Percentiles rank a stretch among this genome's conserved stretches.
Evolutionary conservation across 1,139 yeast genomes (phyloP).

Genomic region (Cylindricascospora bacillispora): DNA sequence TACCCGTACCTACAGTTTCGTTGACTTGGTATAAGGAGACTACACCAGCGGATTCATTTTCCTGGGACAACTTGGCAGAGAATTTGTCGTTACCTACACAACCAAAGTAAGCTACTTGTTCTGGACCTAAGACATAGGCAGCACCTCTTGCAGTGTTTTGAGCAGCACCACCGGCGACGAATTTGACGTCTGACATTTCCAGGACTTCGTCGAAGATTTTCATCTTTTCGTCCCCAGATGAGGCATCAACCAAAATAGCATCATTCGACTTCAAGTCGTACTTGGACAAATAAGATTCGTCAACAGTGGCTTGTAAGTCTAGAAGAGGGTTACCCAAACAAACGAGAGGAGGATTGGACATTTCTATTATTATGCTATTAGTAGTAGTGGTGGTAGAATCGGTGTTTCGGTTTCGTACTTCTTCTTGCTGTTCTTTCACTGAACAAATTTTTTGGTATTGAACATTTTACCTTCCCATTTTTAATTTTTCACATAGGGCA

Average conservation of each 20-base stretch:
- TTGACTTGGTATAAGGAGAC: slow-evolving; percentile 75
- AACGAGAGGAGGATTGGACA: slow-evolving; percentile 35
- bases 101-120: slow-evolving; percentile 88
- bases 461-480: too few species aligned
- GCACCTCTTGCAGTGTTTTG: slow-evolving; percentile 99
- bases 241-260: slow-evolving; percentile 73
- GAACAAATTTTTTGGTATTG: too few species aligned
- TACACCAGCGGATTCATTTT: slow-evolving; percentile 83
- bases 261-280: slow-evolving; percentile 83
- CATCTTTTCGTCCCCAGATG: slow-evolving; percentile 52
- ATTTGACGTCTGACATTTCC: slow-evolving; percentile 44
- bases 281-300: slow-evolving; percentile 54
- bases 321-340: slow-evolving; percentile 75
- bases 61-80: slow-evolving; percentile 67
- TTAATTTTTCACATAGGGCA: too few species aligned
- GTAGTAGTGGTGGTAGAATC: too few species aligned
- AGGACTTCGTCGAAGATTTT: slow-evolving; percentile 75
- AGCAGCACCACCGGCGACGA: slow-evolving; percentile 98
- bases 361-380: too few species aligned
- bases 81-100: slow-evolving; percentile 90
- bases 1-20: slow-evolving; percentile 73
- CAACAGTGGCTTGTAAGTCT: slow-evolving; percentile 78
- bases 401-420: too few species aligned
- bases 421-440: too few species aligned
- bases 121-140: slow-evolving; percentile 71